A percentile compares a stretch with the other conserved stretches of the same genome.
Evolutionary conservation across 1,139 yeast species (phyloP).

Genomic region (Taiozyma sp.): DNA sequence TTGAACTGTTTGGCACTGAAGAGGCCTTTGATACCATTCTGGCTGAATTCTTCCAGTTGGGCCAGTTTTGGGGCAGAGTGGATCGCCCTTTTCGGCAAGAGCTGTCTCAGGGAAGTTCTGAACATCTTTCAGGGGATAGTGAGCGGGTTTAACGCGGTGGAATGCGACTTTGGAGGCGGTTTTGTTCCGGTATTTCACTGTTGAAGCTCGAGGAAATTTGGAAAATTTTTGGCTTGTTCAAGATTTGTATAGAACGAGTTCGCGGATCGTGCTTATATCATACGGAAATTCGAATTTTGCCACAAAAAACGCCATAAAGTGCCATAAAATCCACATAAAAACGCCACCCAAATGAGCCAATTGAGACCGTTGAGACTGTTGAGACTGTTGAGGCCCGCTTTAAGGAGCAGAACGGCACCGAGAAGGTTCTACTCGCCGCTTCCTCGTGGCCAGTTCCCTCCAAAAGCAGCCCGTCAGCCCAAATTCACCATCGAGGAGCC

Average conservation of each 20-base stretch:
- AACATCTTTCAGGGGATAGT: neutral
- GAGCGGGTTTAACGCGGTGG: no score
- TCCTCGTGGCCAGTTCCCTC: neutral
- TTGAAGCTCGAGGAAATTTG: neutral
- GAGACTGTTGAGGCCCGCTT: neutral
- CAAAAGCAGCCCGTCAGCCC: neutral
- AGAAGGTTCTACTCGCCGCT: neutral
- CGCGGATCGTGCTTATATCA: no score
- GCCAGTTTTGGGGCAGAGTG: constrained; percentile 43
- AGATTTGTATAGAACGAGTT: neutral
- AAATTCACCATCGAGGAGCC: neutral
- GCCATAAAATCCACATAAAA: no score
- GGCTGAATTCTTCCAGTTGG: constrained; percentile 29
- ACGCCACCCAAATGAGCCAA: neutral
- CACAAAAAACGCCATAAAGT: neutral
- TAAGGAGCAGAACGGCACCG: neutral
- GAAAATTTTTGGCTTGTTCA: neutral
- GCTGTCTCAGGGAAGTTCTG: neutral
- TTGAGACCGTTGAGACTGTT: neutral
- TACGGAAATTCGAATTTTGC: neutral
- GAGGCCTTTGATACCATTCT: constrained; percentile 63
- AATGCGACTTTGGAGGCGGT: no score
- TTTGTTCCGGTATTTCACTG: no score
- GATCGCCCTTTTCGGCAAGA: constrained; percentile 1
- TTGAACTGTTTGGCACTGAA: constrained; percentile 66